Base-by-base conservation (phyloP, 2,329 filamentous ascomycete genomes). In the Conoideocrella luteorostrata region DNA sequence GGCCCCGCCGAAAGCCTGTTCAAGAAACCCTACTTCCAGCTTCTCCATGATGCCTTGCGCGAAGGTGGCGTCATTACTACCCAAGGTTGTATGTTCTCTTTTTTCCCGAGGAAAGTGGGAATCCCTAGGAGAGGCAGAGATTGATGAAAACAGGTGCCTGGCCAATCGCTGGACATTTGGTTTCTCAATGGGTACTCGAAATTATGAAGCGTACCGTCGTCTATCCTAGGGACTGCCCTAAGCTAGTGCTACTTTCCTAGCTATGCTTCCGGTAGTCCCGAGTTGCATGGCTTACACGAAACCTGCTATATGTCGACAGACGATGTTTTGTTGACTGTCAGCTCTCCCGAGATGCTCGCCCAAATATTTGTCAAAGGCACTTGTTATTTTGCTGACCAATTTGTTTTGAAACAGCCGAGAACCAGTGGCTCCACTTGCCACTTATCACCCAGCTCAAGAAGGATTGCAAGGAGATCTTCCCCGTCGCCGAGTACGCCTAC, bases 1-100 rank as follows among this genome's bases (percentile, higher is more conserved):
- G 93, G 93, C 52, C 93, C 93, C 24, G 93, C 93, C 56, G 90
- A 97, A 80, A 84, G 80, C 60, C 80, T 98, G 53, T 98, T 98
- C 85, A 81, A 97, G 80, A 96, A 96, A 78, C 85, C 89, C 50
- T 98, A 98, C 80, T 98, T 97, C 70, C 78, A 96, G 78, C 83
- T 98, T 56, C 80, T 98, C 50, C 77, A 85, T 67, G 86, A 84
- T 62, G 93, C 93, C 59, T 82, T 97, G 58, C 83, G 87, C 56
- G 88, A 95, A 61, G 91, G 90, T 71, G 93, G 93, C 75, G 89
- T 98, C 64, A 97, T 98, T 73, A 91, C 89, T 71, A 98, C 93
- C 66, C 93, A 98, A 96, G 93, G 93, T 98, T 95, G 88, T 95
- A 89, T 80, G 88, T 88, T 77, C 82, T 84, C 82, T 78, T 80